Percentiles rank a stretch among this genome's conserved stretches.
These are phyloP conservation scores for Starmerella floris DNA, from an alignment of 805 yeast species.

Conservation along the genomic window DNA sequence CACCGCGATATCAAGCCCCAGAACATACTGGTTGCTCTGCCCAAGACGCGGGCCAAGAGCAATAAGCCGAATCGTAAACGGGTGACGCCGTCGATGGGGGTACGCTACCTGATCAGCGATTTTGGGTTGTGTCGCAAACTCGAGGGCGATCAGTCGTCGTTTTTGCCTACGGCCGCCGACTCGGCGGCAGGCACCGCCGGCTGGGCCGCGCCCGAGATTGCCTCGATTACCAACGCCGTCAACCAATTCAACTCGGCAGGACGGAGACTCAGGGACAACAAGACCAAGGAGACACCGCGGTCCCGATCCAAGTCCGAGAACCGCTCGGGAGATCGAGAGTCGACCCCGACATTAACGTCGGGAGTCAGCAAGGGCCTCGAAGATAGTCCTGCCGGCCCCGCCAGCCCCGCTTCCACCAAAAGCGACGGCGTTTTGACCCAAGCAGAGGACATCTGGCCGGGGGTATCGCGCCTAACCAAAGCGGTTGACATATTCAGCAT, in stretches of 20 bases:
- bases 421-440: background rate
- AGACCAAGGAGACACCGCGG: background rate
- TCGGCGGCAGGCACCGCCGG: constrained; percentile 94
- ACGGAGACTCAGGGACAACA: background rate
- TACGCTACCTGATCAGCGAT: constrained; percentile 76
- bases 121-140: constrained; percentile 89
- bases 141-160: constrained; percentile 85
- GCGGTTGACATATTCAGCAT: constrained; percentile 88
- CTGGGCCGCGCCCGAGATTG: constrained; percentile 89
- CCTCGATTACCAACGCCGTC: background rate
- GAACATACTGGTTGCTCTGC: constrained; percentile 70
- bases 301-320: background rate
- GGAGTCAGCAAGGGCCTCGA: background rate
- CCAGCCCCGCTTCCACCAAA: background rate
- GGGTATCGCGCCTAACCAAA: constrained; percentile 49
- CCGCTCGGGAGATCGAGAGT: background rate
- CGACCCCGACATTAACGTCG: too few relatives aligned
- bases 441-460: background rate
- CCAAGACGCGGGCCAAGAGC: constrained; percentile 22
- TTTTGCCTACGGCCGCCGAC: constrained; percentile 51
- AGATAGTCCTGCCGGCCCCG: background rate
- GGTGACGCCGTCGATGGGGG: constrained; percentile 15
- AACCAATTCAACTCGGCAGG: background rate
- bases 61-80: background rate
- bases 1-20: constrained; percentile 94